Evolutionary conservation across 2,329 filamentous ascomycete genomes (phyloP).

Genomic region (Septoria linicola): DNA sequence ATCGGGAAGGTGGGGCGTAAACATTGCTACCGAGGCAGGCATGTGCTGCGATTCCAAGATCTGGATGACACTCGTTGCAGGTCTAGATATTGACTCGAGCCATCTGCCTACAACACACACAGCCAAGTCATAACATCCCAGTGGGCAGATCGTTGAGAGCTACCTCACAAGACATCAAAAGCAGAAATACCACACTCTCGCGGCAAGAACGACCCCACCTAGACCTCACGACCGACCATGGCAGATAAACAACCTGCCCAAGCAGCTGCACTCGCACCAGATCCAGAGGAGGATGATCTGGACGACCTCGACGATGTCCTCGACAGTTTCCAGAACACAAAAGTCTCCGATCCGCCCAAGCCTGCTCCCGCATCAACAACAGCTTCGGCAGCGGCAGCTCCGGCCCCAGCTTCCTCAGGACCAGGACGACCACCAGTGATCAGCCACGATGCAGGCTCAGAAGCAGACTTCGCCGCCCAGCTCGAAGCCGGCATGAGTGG

Average conservation of each 20-base stretch:
- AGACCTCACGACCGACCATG: conserved; percentile 22
- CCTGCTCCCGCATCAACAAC: conserved; percentile 28
- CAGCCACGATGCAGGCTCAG: conserved; percentile 41
- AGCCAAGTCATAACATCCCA: no score
- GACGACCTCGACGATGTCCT: conserved; percentile 95
- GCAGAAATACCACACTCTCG: background rate
- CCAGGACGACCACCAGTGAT: conserved; percentile 38
- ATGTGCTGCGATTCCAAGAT: conserved; percentile 3
- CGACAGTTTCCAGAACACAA: conserved; percentile 76
- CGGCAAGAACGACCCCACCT: background rate
- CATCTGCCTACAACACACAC: no score
- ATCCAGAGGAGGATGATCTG: conserved; percentile 88
- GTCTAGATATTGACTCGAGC: no score
- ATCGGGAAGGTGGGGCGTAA: conserved; percentile 3
- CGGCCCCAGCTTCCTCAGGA: conserved; percentile 41
- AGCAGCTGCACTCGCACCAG: conserved; percentile 52
- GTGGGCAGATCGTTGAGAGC: background rate
- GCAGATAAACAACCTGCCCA: conserved; percentile 31
- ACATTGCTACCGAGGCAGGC: conserved; percentile 16
- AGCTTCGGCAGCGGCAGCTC: conserved; percentile 31
- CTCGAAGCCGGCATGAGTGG: conserved; percentile 89
- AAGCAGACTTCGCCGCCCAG: conserved; percentile 79
- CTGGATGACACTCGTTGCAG: no score
- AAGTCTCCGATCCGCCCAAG: conserved; percentile 45
- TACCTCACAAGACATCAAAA: background rate